A percentile compares a stretch with the other conserved stretches of the same genome.
Conservation (phyloP, 78 protist genomes). For the Dictyostelium brefeldianum region DNA sequence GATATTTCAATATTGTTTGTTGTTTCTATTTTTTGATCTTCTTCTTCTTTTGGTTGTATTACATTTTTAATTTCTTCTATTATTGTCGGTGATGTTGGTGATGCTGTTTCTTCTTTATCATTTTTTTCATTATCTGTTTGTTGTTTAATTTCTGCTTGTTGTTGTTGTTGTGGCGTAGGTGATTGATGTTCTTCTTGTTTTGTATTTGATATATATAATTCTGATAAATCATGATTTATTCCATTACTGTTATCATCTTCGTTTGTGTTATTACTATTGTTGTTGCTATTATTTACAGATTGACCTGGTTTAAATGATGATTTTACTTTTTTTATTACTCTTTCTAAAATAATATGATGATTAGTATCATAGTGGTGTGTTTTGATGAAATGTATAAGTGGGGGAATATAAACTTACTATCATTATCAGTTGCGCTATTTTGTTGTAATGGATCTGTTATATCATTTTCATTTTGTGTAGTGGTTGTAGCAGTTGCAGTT, state of each 20-base stretch:
- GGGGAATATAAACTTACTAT: background rate
- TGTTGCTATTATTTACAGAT: background rate
- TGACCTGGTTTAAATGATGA: slow-evolving; percentile 31
- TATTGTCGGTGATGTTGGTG: background rate
- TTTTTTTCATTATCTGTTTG: background rate
- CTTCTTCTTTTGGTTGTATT: background rate
- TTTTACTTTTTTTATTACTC: slow-evolving; percentile 20
- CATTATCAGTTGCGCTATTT: background rate
- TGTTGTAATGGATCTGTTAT: background rate
- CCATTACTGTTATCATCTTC: too few species aligned
- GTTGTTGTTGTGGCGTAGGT: background rate
- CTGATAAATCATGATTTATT: background rate
- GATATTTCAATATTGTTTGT: background rate
- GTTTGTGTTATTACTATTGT: background rate
- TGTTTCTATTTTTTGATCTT: background rate
- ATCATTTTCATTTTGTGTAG: background rate
- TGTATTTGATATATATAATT: background rate
- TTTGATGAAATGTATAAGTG: background rate
- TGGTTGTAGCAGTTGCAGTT: too few species aligned
- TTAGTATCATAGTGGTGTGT: background rate
- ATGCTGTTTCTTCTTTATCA: background rate
- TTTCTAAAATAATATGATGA: background rate
- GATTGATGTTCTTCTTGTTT: background rate
- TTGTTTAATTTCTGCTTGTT: background rate
- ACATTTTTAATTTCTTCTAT: background rate